phyloP scores from a whole-genome alignment of 2,329 filamentous ascomycete genomes.

The Westerdykella ornata region DNA sequence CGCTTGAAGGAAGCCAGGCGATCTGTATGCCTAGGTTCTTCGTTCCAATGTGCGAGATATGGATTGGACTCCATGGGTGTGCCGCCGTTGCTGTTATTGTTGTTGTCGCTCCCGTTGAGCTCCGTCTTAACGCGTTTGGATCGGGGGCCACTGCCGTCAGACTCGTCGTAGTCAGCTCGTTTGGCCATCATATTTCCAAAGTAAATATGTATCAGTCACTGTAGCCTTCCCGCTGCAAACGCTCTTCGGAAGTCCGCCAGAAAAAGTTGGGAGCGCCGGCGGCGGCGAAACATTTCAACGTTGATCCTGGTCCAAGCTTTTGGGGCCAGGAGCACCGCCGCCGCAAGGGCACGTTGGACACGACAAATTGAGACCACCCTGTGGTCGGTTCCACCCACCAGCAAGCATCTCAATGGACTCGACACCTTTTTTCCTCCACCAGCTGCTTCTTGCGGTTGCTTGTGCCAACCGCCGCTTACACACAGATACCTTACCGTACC shows the following conservation, averaged over 20 bases:
- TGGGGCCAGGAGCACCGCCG: too few relatives aligned
- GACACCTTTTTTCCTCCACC: neutral
- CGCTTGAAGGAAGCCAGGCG: conserved; percentile 60
- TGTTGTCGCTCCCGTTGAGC: conserved; percentile 19
- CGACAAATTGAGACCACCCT: too few relatives aligned
- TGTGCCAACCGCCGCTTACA: neutral
- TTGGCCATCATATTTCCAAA: conserved; percentile 49
- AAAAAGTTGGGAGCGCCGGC: conserved; percentile 16
- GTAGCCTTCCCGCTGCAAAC: conserved; percentile 1
- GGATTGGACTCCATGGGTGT: conserved; percentile 60
- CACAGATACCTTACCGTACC: too few relatives aligned
- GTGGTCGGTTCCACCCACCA: neutral
- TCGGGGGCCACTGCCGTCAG: conserved; percentile 40
- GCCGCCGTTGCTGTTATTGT: conserved; percentile 25
- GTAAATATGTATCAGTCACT: conserved; percentile 6
- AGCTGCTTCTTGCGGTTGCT: neutral
- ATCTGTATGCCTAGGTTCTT: conserved; percentile 39
- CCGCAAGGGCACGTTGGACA: too few relatives aligned
- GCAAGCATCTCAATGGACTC: neutral
- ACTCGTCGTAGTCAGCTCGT: conserved; percentile 46
- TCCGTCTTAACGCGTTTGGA: conserved; percentile 46
- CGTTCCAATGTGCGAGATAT: conserved; percentile 86
- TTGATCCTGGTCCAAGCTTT: too few relatives aligned
- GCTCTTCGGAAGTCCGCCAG: neutral
- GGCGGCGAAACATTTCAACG: conserved; percentile 10